Conservation (phyloP, 139 green algal genomes). For the Chlorella sorokiniana region DNA sequence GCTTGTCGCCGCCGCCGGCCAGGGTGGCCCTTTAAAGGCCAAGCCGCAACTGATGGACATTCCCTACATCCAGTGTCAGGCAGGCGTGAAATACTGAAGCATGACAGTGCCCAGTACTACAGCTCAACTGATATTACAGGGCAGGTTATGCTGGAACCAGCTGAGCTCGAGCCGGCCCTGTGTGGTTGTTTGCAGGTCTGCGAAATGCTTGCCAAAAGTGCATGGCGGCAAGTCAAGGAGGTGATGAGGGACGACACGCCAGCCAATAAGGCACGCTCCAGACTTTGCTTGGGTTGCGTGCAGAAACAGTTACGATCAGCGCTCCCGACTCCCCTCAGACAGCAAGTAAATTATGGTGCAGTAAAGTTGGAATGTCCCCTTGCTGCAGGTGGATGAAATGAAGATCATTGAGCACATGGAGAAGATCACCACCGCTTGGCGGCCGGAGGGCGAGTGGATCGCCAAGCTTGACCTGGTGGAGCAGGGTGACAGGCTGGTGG, state of each 20-base stretch:
- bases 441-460: conserved; percentile 78
- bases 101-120: neutral
- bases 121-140: no score
- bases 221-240: conserved; percentile 42
- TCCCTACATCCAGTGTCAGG: conserved; percentile 54
- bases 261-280: conserved; percentile 8
- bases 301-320: no score
- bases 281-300: neutral
- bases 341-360: neutral
- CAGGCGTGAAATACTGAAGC: neutral
- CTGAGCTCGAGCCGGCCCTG: neutral
- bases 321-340: no score
- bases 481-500: conserved; percentile 53
- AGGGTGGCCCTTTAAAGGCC: conserved; percentile 24
- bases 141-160: no score
- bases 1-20: neutral
- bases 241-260: conserved; percentile 35
- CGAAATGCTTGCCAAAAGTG: conserved; percentile 52
- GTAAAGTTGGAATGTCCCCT: no score
- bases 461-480: conserved; percentile 76
- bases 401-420: conserved; percentile 21
- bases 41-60: conserved; percentile 32
- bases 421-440: conserved; percentile 26
- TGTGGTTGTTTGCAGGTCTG: conserved; percentile 33
- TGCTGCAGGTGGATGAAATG: conserved; percentile 16